Evolutionary conservation across 495 filamentous ascomycete species (phyloP).

Genomic region (Annulohypoxylon maeteangense): DNA sequence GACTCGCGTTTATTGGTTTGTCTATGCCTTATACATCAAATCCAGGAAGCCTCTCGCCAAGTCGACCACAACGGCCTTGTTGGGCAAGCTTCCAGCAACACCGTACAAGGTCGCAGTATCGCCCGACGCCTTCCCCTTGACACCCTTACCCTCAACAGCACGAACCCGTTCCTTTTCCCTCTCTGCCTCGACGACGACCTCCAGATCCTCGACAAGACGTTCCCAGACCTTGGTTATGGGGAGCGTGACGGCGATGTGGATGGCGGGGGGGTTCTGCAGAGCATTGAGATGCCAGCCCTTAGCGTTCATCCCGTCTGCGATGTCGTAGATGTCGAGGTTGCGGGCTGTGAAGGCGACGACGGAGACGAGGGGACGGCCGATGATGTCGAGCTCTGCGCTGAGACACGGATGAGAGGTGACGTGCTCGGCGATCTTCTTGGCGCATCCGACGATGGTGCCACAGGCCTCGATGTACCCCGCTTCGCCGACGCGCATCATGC

Average conservation of each 20-base stretch:
- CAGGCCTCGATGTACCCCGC: conserved; percentile 88
- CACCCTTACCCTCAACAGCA: conserved; percentile 77
- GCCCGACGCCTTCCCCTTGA: conserved; percentile 69
- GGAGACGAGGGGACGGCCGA: conserved; percentile 88
- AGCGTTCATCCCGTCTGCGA: conserved; percentile 82
- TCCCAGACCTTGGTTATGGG: conserved; percentile 86
- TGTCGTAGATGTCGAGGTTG: conserved; percentile 84
- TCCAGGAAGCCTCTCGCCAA: conserved; percentile 93
- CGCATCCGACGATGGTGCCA: conserved; percentile 84
- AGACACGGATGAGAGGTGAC: conserved; percentile 74
- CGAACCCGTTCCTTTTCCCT: conserved; percentile 72
- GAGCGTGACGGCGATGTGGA: conserved; percentile 94
- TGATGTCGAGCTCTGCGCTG: conserved; percentile 74
- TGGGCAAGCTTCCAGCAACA: conserved; percentile 92
- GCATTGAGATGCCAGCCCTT: conserved; percentile 97
- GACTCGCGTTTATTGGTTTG: background rate
- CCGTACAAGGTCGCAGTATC: conserved; percentile 93
- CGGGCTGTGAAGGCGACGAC: conserved; percentile 88
- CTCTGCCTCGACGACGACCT: conserved; percentile 80
- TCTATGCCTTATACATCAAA: conserved; percentile 91
- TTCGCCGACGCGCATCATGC: conserved; percentile 87
- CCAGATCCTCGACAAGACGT: conserved; percentile 78
- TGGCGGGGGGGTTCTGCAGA: conserved; percentile 89
- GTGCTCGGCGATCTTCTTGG: conserved; percentile 83
- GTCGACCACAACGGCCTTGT: conserved; percentile 93